Base-by-base conservation (phyloP, 176 grass and related monocot genomes). In the Paspalum vaginatum region DNA sequence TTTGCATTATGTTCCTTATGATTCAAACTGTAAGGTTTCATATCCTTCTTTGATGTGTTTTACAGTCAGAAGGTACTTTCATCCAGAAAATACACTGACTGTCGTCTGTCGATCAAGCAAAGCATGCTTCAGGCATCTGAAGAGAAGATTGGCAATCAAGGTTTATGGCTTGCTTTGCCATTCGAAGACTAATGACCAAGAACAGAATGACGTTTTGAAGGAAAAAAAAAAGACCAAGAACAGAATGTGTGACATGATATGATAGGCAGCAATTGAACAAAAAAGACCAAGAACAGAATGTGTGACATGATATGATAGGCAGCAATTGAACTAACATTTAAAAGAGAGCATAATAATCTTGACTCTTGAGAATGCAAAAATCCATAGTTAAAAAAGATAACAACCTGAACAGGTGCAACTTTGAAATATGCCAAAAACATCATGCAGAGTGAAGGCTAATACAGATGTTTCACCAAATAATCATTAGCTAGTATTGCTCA, bases 131-230 rank as follows among this genome's bases (percentile, higher is more conserved):
- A 53, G 9, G 20, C 51, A 54, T 73, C 10, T 8, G 12, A 61
- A 46, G 15, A 62, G 9, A 75, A 76, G 7, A n/a, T 22, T 21
- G 5, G 13, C 60, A 76, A 61, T 15, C n/a, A 72, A 48, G 45
- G 55, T 24, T 66, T 26, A 61, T 9, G 0, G 24, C 17, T 53
- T 77, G 11, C 26, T 42, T 84, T 60, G 9, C 8, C 20, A 77
- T 50, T n/a, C 24, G 57, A 65, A 71, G 27, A 71, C 32, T 18
- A 52, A 63, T 53, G 13, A 77, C 27, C 14, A 46, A 78, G 44
- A 70, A 70, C 9, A 39, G 26, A 27, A 60, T 26, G 68, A 20
- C 18, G 49, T 65, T 80, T 14, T 65, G 65, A n/a, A n/a, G n/a
- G n/a, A n/a, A 20, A 22, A 7, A 54, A 42, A 37, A 76, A 26